Percentiles rank a stretch among this genome's conserved stretches.
phyloP scores from a whole-genome alignment of 169 alveolate genomes.

The Babesia gibsoni region DNA sequence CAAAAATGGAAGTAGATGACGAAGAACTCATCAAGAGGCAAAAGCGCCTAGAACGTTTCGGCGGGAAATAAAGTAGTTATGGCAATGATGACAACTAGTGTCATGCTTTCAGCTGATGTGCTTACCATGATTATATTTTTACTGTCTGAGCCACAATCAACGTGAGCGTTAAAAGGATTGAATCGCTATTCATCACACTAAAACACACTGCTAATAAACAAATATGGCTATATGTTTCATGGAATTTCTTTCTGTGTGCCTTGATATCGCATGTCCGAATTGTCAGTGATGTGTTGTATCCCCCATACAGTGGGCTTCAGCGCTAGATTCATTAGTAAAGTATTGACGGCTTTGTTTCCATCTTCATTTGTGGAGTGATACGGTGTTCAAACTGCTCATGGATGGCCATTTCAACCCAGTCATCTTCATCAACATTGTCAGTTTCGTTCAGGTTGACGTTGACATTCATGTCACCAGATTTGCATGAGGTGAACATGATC shows the following conservation, averaged over 20 bases:
- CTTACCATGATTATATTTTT: slow-evolving; percentile 55
- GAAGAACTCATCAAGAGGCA: slow-evolving; percentile 26
- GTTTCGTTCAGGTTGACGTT: slow-evolving; percentile 55
- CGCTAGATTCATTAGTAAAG: slow-evolving; percentile 24
- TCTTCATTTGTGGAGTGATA: slow-evolving; percentile 28
- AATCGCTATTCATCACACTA: no score
- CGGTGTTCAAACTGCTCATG: slow-evolving; percentile 63
- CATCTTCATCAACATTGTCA: slow-evolving; percentile 61
- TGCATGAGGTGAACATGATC: slow-evolving; percentile 63
- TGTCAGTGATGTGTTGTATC: no score
- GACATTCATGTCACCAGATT: slow-evolving; percentile 67
- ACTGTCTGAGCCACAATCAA: slow-evolving; percentile 62
- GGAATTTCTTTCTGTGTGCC: no score
- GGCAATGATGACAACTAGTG: slow-evolving; percentile 52
- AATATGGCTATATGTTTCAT: no score
- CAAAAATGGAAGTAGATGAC: slow-evolving; percentile 30
- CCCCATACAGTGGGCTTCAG: no score
- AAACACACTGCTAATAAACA: no score
- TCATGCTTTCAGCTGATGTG: slow-evolving; percentile 26
- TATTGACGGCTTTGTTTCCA: slow-evolving; percentile 58
- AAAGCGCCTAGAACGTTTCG: slow-evolving; percentile 51
- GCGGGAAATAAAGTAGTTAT: not conserved
- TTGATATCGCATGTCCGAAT: no score
- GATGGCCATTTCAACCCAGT: slow-evolving; percentile 62
- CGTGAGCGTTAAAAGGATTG: no score